Evolutionary conservation across 2,329 filamentous ascomycete species (phyloP), one percentile per base, ranked within the genome.

Genomic region (Alternaria ethzedia): DNA sequence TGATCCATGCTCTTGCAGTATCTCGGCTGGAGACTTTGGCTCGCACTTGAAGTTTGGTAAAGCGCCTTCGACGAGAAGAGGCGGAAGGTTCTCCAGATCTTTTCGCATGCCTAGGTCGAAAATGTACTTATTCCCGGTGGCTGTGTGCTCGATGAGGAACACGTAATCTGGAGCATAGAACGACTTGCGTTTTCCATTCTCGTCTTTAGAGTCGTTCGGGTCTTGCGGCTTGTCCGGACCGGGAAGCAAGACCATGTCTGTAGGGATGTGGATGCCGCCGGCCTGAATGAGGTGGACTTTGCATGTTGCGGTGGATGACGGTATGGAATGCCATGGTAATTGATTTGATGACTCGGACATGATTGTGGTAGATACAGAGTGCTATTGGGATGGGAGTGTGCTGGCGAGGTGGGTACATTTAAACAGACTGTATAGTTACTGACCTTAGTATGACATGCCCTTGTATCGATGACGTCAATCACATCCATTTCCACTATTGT

Each of bases 51-150:
- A 69, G 67, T 72, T 30, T 69, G 76, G 63, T 81, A 80, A 65
- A 82, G 84, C 26, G 68, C 76, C 63, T 79, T 83, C 64, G 80
- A 79, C 10, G 70, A 77, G 21, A 67, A 70, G 6, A 75, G 79
- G 74, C 83, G 88, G 59, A 65, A 79, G 47, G 36, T 76, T 76
- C 23, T 77, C 70, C 2, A 83, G 69, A 25, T 85, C 80, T 46
- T 82, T 80, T 20, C 85, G 83, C 52, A 88, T 79, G 8, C 86
- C 86, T 2, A 88, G 81, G 65, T 88, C 86, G 72, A 88, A 88
- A 61, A 88, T 63, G 67, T 79, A 61, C 83, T 78, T 71, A 59
- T 78, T 75, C 64, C 71, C 17, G 56, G 76, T 62, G 69, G 78
- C 58, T 0, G 55, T 59, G 54, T 78, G 75, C 15, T 75, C 60